Evolutionary conservation across 805 yeast genomes (phyloP), one percentile per base, ranked within the genome.

Genomic region (Yarrowia bubula): DNA sequence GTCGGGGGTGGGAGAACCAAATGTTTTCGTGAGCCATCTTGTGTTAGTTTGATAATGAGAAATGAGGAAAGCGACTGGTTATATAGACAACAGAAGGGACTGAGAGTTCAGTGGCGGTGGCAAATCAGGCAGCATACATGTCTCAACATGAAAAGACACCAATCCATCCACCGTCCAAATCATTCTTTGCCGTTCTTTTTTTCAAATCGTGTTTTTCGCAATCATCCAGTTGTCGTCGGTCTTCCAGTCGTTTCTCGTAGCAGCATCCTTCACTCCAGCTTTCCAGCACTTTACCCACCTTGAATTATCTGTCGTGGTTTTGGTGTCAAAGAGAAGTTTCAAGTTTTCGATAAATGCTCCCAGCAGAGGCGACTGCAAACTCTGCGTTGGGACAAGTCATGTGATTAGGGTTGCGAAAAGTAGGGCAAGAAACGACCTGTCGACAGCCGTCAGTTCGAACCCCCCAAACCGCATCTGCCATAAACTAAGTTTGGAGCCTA

Each of bases 1-100:
- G 92, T 90, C 98, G 91, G 88, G 99, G 99, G 96, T 95, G 99
- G 82, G 98, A 92, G 88, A 83, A 95, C 99, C 99, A 95, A 88
- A 93, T 96, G 92, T 91, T 88, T 88, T 91, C 97, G 97, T 92
- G 98, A 89, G 98, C 97, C 98, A 92, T 92, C 70, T 84, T 89
- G 13, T 86, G 83, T 79, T 74, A 51, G 44, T 43, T 18, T 18
- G n/a, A n/a, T n/a, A n/a, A n/a, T 22, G 33, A 2, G 13, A 31
- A 15, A 14, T n/a, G 15, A 8, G 10, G 15, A 17, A 11, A 13
- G 8, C 46, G 33, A 15, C 18, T 22, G n/a, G n/a, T 28, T 8
- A 47, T 7, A 47, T 47, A 47, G 48, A 44, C 17, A 44, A 9
- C 13, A 35, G 38, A 35, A 22, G 28, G 5, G 5, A 22, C 28